phyloP scores from a whole-genome alignment of 2,329 filamentous ascomycete species.

The Leptographium procerum region DNA sequence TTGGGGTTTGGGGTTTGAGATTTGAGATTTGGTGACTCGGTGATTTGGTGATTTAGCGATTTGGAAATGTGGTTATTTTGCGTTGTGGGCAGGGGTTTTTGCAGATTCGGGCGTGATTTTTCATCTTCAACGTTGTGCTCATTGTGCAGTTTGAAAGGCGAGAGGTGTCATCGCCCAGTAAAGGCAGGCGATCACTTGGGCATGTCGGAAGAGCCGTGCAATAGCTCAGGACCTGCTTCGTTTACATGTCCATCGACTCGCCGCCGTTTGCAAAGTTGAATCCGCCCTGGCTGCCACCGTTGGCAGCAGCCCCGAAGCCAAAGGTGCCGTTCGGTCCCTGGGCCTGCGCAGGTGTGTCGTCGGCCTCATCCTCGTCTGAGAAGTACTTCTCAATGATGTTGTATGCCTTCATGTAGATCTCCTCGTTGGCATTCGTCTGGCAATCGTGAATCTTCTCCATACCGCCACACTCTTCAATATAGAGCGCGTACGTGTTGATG shows the following conservation, averaged over 20 bases:
- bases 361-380: slow-evolving; percentile 92
- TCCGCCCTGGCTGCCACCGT: slow-evolving; percentile 53
- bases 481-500: slow-evolving; percentile 94
- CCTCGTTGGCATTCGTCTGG: slow-evolving; percentile 99
- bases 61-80: background rate
- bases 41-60: no score
- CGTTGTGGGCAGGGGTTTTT: background rate
- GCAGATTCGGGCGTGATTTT: background rate
- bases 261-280: slow-evolving; percentile 84
- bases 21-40: background rate
- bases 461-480: slow-evolving; percentile 95
- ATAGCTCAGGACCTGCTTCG: no score
- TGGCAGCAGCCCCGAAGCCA: slow-evolving; percentile 67
- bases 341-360: slow-evolving; percentile 62
- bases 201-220: no score
- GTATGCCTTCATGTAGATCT: slow-evolving; percentile 99
- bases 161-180: no score
- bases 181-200: no score
- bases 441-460: slow-evolving; percentile 99
- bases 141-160: no score
- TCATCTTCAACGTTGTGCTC: no score
- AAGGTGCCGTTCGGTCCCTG: slow-evolving; percentile 63
- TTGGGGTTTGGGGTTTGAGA: background rate
- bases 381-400: slow-evolving; percentile 99
- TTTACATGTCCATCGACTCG: slow-evolving; percentile 54